phyloP scores from a whole-genome alignment of 2,329 filamentous ascomycete genomes.

The Colletotrichum godetiae region DNA sequence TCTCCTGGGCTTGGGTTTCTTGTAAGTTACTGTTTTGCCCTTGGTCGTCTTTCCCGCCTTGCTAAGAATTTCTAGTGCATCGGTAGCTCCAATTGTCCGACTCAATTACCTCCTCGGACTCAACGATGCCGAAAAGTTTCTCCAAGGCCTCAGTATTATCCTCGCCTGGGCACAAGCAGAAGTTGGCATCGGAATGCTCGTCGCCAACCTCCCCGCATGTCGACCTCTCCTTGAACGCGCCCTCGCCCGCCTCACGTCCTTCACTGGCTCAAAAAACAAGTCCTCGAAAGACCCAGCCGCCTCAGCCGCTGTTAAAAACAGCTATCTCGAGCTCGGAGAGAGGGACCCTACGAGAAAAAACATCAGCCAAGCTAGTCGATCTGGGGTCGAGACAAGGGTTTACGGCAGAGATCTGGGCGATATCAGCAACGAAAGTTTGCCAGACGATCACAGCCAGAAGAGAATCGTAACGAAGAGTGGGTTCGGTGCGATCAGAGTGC shows the following conservation, averaged over 20 bases:
- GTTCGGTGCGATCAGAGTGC: slow-evolving; percentile 24
- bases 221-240: slow-evolving; percentile 28
- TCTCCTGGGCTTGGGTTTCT: slow-evolving; percentile 25
- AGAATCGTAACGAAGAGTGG: slow-evolving; percentile 12
- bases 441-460: slow-evolving; percentile 30
- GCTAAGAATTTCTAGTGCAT: slow-evolving; percentile 16
- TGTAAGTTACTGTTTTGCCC: background rate
- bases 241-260: slow-evolving; percentile 25
- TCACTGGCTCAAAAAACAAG: slow-evolving; percentile 29
- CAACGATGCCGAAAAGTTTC: slow-evolving; percentile 29
- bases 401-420: slow-evolving; percentile 28
- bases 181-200: slow-evolving; percentile 32
- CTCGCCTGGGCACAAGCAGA: slow-evolving; percentile 31
- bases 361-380: background rate
- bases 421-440: slow-evolving; percentile 23
- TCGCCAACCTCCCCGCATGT: slow-evolving; percentile 31
- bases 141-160: slow-evolving; percentile 20
- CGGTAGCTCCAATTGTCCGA: slow-evolving; percentile 28
- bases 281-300: slow-evolving; percentile 17
- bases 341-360: slow-evolving; percentile 20
- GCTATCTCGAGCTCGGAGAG: slow-evolving; percentile 30
- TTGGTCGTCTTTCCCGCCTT: background rate
- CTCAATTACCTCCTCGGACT: slow-evolving; percentile 29
- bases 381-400: slow-evolving; percentile 25
- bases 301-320: slow-evolving; percentile 18